A percentile compares a stretch with the other conserved stretches of the same genome.
phyloP scores from a whole-genome alignment of 1,284 basidiomycete genomes.

The Trametes sp. region DNA sequence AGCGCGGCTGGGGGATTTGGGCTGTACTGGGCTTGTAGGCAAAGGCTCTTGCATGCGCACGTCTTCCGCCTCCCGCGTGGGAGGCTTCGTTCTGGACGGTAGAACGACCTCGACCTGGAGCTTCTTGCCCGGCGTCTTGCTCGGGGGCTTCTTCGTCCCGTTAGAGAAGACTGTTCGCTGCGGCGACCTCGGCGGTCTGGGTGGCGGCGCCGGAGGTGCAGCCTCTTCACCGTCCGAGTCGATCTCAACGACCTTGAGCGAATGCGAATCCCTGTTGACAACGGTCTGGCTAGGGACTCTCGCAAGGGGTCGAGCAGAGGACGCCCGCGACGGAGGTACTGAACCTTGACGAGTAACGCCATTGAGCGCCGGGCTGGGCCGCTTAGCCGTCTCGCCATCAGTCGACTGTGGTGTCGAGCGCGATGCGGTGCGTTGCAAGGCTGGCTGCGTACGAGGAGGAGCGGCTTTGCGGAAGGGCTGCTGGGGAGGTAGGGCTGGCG shows the following conservation, averaged over 20 bases:
- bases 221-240: slow-evolving; percentile 36
- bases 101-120: slow-evolving; percentile 28
- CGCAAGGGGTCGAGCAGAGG: slow-evolving; percentile 13
- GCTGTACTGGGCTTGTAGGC: slow-evolving; percentile 4
- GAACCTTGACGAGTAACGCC: slow-evolving; percentile 1
- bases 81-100: slow-evolving; percentile 9
- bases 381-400: slow-evolving; percentile 8
- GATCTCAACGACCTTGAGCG: slow-evolving; percentile 37
- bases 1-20: neutral
- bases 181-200: neutral
- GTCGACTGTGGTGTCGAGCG: slow-evolving; percentile 2
- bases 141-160: slow-evolving; percentile 10
- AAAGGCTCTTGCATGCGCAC: slow-evolving; percentile 17
- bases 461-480: slow-evolving; percentile 1
- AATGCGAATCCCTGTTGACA: slow-evolving; percentile 18
- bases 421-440: slow-evolving; percentile 1
- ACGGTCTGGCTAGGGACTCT: slow-evolving; percentile 1
- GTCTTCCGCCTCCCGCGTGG: slow-evolving; percentile 9
- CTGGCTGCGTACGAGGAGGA: neutral
- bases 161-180: slow-evolving; percentile 6
- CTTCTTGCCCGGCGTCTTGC: slow-evolving; percentile 27
- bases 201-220: slow-evolving; percentile 2
- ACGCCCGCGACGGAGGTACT: slow-evolving; percentile 16
- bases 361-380: slow-evolving; percentile 17
- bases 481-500: neutral